Evolutionary conservation across 2,329 filamentous ascomycete species (phyloP), one percentile per base, ranked within the genome.

Genomic region (Septoria petroselini): DNA sequence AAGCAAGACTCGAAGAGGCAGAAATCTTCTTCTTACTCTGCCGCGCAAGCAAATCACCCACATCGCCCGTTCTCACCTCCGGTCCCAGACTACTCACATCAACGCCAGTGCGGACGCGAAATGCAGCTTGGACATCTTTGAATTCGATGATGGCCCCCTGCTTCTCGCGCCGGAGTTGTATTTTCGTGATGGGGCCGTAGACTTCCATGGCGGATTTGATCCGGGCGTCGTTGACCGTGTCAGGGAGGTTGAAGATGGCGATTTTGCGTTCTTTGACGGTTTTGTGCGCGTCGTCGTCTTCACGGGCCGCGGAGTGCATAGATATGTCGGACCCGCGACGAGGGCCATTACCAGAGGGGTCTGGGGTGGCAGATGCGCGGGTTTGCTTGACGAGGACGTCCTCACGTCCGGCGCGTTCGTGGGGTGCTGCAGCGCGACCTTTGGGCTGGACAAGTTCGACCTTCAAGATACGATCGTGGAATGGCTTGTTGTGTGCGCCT

Each of bases 61-160:
- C 74, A 3, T 72, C 78, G 6, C 79, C 80, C 2, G 74, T 67
- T 29, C 62, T 64, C 6, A 73, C 63, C 35, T 69, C 69, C 7
- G 65, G 56, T 6, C 73, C 74, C 3, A 70, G 56, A 9, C 62
- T 62, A 34, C 68, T 69, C 14, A 71, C 66, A 35, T 68, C 70
- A 1, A 76, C 63, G 6, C 68, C 71, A 12, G 74, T 65, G n/a
- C 80, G 75, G 1, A 86, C 86, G 63, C 80, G 86, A 19, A 91
- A 91, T 0, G 86, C 86, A 29, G 83, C 78, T 2, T 82, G 76
- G 2, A 84, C 76, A 42, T 88, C 82, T 2, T 73, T 73, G 62
- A 87, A 96, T 65, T 97, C 93, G 30, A 97, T 78, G 47, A 91
- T 85, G 4, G 91, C 93, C 9, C 90, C 91, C 50, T 85, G 83